Conservation (phyloP, 805 yeast species). For the Lipomyces orientalis region DNA sequence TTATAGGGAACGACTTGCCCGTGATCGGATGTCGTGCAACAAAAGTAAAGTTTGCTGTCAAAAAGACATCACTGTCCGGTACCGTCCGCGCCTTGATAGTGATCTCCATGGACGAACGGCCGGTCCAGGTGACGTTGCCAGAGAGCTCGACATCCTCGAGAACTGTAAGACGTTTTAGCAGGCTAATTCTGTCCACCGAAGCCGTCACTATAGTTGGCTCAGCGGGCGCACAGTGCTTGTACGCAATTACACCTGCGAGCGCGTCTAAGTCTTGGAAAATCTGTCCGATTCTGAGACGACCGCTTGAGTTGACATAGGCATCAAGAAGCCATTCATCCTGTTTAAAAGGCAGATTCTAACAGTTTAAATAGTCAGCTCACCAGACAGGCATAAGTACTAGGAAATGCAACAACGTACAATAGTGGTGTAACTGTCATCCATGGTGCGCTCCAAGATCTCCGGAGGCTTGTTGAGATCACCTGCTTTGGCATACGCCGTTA, state of each 20-base stretch:
- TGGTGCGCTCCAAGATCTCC: constrained; percentile 74
- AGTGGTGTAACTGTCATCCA: constrained; percentile 65
- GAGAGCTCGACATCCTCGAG: constrained; percentile 75
- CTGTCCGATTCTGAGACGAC: constrained; percentile 88
- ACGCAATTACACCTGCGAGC: constrained; percentile 90
- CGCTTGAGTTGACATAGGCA: constrained; percentile 85
- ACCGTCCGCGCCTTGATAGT: constrained; percentile 86
- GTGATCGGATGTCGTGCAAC: constrained; percentile 94
- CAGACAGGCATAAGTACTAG: neutral
- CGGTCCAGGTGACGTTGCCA: constrained; percentile 95
- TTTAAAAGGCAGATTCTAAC: constrained; percentile 73
- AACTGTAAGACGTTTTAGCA: constrained; percentile 83
- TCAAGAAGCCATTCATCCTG: constrained; percentile 84
- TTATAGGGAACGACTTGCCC: constrained; percentile 87
- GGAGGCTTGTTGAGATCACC: constrained; percentile 50
- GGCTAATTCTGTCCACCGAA: constrained; percentile 86
- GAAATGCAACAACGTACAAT: constrained; percentile 33
- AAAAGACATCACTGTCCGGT: constrained; percentile 69
- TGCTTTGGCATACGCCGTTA: constrained; percentile 44
- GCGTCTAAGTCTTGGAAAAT: constrained; percentile 94
- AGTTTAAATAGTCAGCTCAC: neutral
- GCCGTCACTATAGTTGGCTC: constrained; percentile 96
- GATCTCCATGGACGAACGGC: constrained; percentile 94
- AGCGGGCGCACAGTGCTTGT: constrained; percentile 92
- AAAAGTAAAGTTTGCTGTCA: constrained; percentile 91